A percentile compares a stretch with the other conserved stretches of the same genome.
Conservation (phyloP, 2,329 filamentous ascomycete genomes). For the Fusarium verrucosum region DNA sequence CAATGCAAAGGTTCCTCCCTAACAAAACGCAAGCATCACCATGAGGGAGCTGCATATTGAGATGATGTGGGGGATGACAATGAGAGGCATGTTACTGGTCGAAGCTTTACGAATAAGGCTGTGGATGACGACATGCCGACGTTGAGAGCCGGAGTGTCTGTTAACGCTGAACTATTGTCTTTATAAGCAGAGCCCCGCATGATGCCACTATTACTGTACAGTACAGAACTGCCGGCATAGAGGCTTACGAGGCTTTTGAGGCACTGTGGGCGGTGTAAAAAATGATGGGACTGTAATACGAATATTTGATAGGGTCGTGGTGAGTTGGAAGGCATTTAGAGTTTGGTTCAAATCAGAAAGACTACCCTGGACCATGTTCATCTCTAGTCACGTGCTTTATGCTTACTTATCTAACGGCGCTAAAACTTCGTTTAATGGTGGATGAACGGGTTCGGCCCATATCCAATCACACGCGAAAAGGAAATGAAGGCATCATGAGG, state of each 20-base stretch:
- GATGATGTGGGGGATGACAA: slow-evolving; percentile 44
- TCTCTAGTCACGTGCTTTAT: slow-evolving; percentile 1
- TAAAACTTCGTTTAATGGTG: slow-evolving; percentile 17
- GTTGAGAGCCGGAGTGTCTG: background rate
- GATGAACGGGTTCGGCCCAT: background rate
- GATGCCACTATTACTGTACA: slow-evolving; percentile 12
- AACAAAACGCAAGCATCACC: slow-evolving; percentile 28
- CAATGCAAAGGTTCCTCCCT: slow-evolving; percentile 1
- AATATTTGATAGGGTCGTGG: slow-evolving; percentile 7
- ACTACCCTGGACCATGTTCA: slow-evolving; percentile 19
- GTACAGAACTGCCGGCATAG: slow-evolving; percentile 9
- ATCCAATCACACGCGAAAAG: slow-evolving; percentile 27
- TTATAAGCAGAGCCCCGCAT: slow-evolving; percentile 9
- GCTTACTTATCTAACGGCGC: background rate
- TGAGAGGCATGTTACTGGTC: slow-evolving; percentile 33
- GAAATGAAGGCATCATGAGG: slow-evolving; percentile 25
- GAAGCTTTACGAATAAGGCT: slow-evolving; percentile 8
- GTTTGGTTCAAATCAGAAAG: background rate
- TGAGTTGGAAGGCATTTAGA: background rate
- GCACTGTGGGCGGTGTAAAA: slow-evolving; percentile 14
- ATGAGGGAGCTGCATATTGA: slow-evolving; percentile 24
- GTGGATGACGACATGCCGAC: slow-evolving; percentile 38
- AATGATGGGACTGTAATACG: background rate
- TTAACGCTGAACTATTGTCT: slow-evolving; percentile 4
- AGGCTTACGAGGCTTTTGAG: slow-evolving; percentile 3